phyloP scores from a whole-genome alignment of 805 yeast genomes.

The Priceomyces carsonii region DNA sequence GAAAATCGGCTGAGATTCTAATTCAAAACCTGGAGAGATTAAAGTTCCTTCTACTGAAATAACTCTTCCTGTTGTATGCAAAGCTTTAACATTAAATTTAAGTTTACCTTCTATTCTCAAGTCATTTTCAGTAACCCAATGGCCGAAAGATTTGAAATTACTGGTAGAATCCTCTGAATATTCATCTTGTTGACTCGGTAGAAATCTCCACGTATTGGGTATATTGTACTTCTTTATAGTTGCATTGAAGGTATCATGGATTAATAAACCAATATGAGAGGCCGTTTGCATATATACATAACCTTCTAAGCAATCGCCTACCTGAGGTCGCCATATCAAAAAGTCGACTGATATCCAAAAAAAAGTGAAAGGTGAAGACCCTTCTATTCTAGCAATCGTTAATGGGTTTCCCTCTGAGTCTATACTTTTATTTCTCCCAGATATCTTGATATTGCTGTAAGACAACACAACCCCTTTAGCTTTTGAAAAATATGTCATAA shows the following conservation, averaged over 20 bases:
- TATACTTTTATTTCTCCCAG: conserved; percentile 38
- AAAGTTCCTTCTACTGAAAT: conserved; percentile 89
- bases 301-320: conserved; percentile 88
- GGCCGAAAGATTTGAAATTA: conserved; percentile 65
- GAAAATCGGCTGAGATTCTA: conserved; percentile 55
- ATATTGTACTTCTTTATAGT: conserved; percentile 81
- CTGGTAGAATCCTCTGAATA: conserved; percentile 23
- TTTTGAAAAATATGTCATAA: conserved; percentile 76
- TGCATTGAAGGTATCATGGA: conserved; percentile 94
- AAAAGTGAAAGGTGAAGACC: conserved; percentile 85
- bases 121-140: conserved; percentile 82
- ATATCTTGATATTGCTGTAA: conserved; percentile 62
- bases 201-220: conserved; percentile 84
- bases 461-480: conserved; percentile 84
- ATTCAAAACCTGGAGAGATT: conserved; percentile 56
- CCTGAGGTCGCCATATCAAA: conserved; percentile 84
- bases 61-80: conserved; percentile 77
- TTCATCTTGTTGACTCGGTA: conserved; percentile 76
- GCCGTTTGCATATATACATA: conserved; percentile 90
- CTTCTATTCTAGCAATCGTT: conserved; percentile 64
- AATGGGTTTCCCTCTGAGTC: conserved; percentile 42
- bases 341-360: conserved; percentile 84
- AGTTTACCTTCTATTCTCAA: conserved; percentile 80
- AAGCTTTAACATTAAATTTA: conserved; percentile 68
- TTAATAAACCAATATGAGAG: conserved; percentile 86